phyloP scores from a whole-genome alignment of 2,329 filamentous ascomycete species.

The Exophiala aquamarina region DNA sequence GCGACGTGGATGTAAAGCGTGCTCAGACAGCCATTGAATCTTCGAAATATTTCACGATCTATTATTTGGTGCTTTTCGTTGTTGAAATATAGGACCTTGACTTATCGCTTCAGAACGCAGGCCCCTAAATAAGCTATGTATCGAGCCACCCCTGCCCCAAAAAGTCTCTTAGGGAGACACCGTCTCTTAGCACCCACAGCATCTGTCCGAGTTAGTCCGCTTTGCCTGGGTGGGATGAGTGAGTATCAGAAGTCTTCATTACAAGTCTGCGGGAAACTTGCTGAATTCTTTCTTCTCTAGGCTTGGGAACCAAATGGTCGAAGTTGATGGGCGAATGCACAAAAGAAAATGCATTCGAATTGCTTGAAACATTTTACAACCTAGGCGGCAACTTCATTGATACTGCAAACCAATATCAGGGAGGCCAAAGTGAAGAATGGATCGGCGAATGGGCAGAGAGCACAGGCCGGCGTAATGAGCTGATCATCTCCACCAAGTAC shows the following conservation, averaged over 20 bases:
- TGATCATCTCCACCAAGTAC: conserved; percentile 58
- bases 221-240: conserved; percentile 57
- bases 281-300: conserved; percentile 36
- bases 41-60: too few relatives aligned
- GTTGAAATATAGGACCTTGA: too few relatives aligned
- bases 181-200: conserved; percentile 53
- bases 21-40: too few relatives aligned
- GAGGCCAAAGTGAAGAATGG: conserved; percentile 49
- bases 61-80: too few relatives aligned
- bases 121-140: too few relatives aligned
- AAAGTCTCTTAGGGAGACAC: conserved; percentile 50
- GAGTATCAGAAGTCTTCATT: too few relatives aligned
- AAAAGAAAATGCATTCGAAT: conserved; percentile 46
- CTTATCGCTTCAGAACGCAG: too few relatives aligned
- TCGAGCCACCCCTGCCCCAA: conserved; percentile 34
- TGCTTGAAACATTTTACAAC: conserved; percentile 49
- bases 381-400: conserved; percentile 53
- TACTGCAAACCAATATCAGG: conserved; percentile 41
- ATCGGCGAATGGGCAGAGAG: conserved; percentile 53
- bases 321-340: conserved; percentile 34
- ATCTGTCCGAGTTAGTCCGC: conserved; percentile 52
- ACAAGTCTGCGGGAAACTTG: too few relatives aligned
- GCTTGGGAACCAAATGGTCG: conserved; percentile 52
- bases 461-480: conserved; percentile 45
- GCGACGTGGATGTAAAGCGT: too few relatives aligned